Evolutionary conservation across 371 early-diverging fungal species (phyloP).

Genomic region (Massospora cicadina): DNA sequence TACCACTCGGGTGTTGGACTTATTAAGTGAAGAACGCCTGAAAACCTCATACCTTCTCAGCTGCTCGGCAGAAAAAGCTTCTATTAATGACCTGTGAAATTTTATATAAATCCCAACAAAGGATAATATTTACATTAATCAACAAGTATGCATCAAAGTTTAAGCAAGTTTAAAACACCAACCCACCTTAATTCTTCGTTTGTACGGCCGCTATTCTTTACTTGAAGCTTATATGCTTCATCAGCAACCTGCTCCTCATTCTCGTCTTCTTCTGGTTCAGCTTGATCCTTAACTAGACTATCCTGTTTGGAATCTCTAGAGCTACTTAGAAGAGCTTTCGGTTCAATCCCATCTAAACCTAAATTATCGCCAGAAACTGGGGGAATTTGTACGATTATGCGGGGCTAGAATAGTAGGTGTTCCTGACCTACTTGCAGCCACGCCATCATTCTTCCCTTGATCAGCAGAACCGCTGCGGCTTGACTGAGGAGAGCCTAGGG

Average conservation of each 20-base stretch:
- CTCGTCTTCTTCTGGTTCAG: conserved; percentile 12
- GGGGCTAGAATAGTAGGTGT: not conserved
- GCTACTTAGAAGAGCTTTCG: not conserved
- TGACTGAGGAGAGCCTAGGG: not conserved
- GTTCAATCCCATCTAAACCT: not conserved
- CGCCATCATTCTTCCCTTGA: not conserved
- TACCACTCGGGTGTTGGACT: conserved; percentile 68
- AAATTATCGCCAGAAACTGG: not conserved
- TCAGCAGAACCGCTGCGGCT: not conserved
- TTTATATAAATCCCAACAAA: too few relatives aligned
- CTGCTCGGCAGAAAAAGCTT: conserved; percentile 64
- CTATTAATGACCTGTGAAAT: conserved; percentile 44
- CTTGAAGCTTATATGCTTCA: conserved; percentile 16
- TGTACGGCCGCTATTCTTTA: conserved; percentile 16
- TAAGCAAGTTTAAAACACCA: not conserved
- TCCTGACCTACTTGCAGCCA: not conserved
- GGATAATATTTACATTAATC: too few relatives aligned
- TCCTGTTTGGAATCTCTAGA: not conserved
- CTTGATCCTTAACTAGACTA: not conserved
- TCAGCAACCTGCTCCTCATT: conserved; percentile 15
- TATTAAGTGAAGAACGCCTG: conserved; percentile 68
- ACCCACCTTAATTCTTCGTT: conserved; percentile 22
- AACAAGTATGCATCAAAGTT: too few relatives aligned
- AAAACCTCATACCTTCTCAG: conserved; percentile 79
- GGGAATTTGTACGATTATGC: not conserved